Base-by-base conservation (phyloP, 306 rosid species). In the Dalbergia cochinchinensis region DNA sequence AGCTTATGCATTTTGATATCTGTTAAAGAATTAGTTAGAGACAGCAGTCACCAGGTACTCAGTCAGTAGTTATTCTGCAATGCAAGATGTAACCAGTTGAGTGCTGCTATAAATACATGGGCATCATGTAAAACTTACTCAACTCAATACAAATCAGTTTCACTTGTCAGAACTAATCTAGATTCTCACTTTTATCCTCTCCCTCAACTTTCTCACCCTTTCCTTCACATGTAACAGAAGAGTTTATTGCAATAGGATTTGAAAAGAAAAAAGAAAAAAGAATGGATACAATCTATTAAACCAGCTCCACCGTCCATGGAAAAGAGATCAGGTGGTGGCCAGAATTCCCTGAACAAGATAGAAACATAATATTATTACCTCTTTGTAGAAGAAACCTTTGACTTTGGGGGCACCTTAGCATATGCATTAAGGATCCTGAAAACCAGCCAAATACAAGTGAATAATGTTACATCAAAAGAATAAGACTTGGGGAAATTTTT, bases 381-480 rank as follows among this genome's bases (percentile, higher is more conserved):
- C 84, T 88, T 88, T 10, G 87, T 84, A 69, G 92, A 79, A 72
- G 92, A 82, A 51, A 88, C 90, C 72, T 82, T 86, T 58, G 83
- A 82, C 69, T 88, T 86, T 48, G 83, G 86, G 72, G 92, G 92
- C 78, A 88, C 89, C 82, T 88, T 88, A 15, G 83, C 83, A 75
- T 86, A 88, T 18, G 92, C 90, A 76, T 66, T 79, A 50, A 88
- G 90, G 80, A 88, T 86, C 90, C 92, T 88, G 89, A 77, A 81
- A 78, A 75, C 59, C 76, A 68, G 39, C 62, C 74, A 68, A 64
- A 82, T 37, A 66, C 15, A 66, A 59, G 71, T 37, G 61, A 66
- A 41, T 59, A 53, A 34, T 8, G 31, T 62, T 50, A 73, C 8
- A 47, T 18, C 48, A 35, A 53, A 71, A 35, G 4, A 62, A 11